Base-by-base conservation (phyloP, 345 rosid species). In the Citrus sp. region DNA sequence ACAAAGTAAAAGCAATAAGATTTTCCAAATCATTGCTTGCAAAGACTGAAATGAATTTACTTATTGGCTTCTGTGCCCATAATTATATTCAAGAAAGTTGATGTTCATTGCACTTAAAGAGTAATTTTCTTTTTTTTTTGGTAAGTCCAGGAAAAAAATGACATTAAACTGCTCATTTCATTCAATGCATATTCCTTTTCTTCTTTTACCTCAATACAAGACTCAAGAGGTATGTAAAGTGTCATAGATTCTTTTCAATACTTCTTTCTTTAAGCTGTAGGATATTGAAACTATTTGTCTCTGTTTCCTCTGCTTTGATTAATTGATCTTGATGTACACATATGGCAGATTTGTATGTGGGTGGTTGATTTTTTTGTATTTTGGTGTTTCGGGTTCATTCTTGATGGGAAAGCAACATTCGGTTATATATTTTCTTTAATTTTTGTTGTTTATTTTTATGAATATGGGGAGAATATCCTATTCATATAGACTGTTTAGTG, bases 401-500 rank as follows among this genome's bases (percentile, higher is more conserved):
- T 78, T 68, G 54, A 27, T 27, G 81, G 55, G 74, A 77, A 66
- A 81, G 70, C 70, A 49, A 67, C 61, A 34, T 61, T 49, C 55
- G 40, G 35, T 60, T 68, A 6, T 24, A 18, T 49, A 35, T 61
- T 70, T 49, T 3, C n/a, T 38, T 51, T 72, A 46, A 12, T 46
- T 46, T 46, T 5, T 46, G 18, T 49, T 19, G 59, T 66, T 38
- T 28, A 34, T 19, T n/a, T 73, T 81, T 24, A 12, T 71, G 55
- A 84, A 66, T 34, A 86, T 90, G 92, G 84, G 74, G 86, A 82
- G 82, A 80, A 73, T 63, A 77, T 46, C 18, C 14, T 46, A 13
- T 46, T 77, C 76, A 81, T 67, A 38, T 58, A 67, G 63, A 55
- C 61, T 72, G 67, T 62, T 77, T 42, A 25, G 28, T 28, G 38